Evolutionary conservation across 352 stramenopile genomes (phyloP), one percentile per base, ranked within the genome.

Genomic region (Globisporangium cylindrosporum): DNA sequence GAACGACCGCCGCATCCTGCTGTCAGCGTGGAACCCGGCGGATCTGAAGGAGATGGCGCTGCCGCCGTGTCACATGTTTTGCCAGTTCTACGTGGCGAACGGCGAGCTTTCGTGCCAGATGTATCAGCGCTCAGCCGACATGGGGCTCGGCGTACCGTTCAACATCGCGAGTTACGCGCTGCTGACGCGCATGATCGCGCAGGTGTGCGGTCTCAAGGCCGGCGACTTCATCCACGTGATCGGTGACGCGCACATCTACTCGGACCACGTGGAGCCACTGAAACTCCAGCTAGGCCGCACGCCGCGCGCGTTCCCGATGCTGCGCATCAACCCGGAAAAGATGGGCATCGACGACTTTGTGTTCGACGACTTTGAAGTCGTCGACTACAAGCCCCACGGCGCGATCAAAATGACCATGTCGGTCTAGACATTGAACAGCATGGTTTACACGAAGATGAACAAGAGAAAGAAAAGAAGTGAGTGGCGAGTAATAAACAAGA

Each of bases 331-430:
- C 41, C 49, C 75, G 0, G 65, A 70, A 14, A 97, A 95, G 55
- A 90, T 80, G 0, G 86, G 94, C 64, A 99, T 99, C 73, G 97
- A 99, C 72, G 87, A 88, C 25, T 99, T 99, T 76, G 77, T 76
- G 43, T 99, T 98, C 62, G 86, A 91, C 5, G 98, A 99, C 76
- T 98, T 99, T 62, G 91, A 96, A 60, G 72, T 99, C 14, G 82
- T 96, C 20, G 95, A 90, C 48, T 99, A 99, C 84, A 89, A 96
- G 29, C 97, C 97, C 5, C 88, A 99, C 67, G 92, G 91, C 66
- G 88, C 93, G 54, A 99, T 99, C 78, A 98, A 99, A 77, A 99
- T 99, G 98, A 90, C 98, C 71, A 99, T 99, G 98, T 98, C 98
- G 7, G 97, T 96, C 5, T 95, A 78, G 64, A 41, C 9, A 58